Conservation (phyloP, 2,329 filamentous ascomycete genomes). For the Chaetomiaceae sp. region DNA sequence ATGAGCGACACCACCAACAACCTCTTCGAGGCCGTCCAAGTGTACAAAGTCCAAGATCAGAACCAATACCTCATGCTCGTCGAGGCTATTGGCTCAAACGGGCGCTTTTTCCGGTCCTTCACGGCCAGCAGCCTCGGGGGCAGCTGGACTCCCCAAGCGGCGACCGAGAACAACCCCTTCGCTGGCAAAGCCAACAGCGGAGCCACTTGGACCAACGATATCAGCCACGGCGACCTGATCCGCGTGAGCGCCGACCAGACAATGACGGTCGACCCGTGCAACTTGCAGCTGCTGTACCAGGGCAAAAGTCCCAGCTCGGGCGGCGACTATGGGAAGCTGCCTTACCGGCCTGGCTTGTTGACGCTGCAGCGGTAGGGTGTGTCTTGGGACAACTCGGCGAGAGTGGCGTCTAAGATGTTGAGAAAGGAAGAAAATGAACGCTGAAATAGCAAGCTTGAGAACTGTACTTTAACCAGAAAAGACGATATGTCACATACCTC, state of each 20-base stretch:
- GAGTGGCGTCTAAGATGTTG: too few species aligned
- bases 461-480: too few species aligned
- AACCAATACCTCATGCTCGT: conserved; percentile 63
- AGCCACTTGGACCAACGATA: conserved; percentile 61
- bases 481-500: too few species aligned
- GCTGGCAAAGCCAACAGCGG: conserved; percentile 63
- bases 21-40: conserved; percentile 62
- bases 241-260: conserved; percentile 56
- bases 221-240: conserved; percentile 60
- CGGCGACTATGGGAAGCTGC: conserved; percentile 46
- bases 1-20: conserved; percentile 50
- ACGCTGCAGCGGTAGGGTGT: conserved; percentile 40
- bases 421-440: too few species aligned
- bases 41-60: conserved; percentile 55
- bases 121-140: conserved; percentile 54
- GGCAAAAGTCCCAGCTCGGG: conserved; percentile 41
- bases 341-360: conserved; percentile 52
- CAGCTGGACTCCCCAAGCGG: conserved; percentile 54
- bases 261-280: conserved; percentile 58
- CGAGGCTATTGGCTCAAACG: conserved; percentile 52
- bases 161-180: conserved; percentile 53
- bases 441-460: too few species aligned
- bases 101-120: conserved; percentile 64
- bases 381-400: too few species aligned
- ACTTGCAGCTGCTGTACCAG: conserved; percentile 61